Evolutionary conservation across 2,329 filamentous ascomycete genomes (phyloP), one percentile per base, ranked within the genome.

Genomic region (Aschersonia sp.): DNA sequence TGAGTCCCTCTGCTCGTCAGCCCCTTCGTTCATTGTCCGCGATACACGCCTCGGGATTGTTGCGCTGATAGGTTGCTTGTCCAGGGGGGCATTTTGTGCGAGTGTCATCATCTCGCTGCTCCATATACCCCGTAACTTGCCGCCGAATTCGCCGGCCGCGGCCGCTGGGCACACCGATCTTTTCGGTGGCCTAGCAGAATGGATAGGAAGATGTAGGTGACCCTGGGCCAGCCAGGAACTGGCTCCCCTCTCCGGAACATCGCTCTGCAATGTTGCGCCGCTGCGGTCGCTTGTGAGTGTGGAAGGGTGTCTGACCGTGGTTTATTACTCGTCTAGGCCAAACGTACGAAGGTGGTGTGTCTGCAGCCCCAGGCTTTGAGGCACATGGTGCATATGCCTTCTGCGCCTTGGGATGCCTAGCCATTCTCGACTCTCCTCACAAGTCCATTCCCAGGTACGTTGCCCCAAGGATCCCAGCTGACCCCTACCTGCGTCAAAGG

Each of bases 301-400:
- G 35, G 8, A 9, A 12, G 8, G 35, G 35, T 12, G 12, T 37
- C 35, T 37, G 35, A 37, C 35, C 8, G 35, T 37, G 35, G 8
- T 8, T 2, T 12, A 2, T 32, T 43, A 12, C 37, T 40, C 29
- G 48, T 51, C 47, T 40, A 87, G 84, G 85, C 62, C 90, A 97
- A 73, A 94, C 87, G 9, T 95, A 84, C 64, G 92, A 98, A 69
- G 92, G 92, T 53, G 92, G 92, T 45, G 88, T 98, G 55, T 89
- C 86, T 53, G 84, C 80, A 48, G 82, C 83, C 53, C 92, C 89
- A 46, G 83, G 83, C 50, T 81, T 84, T 53, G 92, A 98, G 72
- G 92, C 90, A 47, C 92, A 98, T 66, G 92, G 92, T 51, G 92
- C 87, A 53, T 98, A 97, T 68, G 87, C 90, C 30, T 97, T 97